phyloP scores from a whole-genome alignment of 208 protist genomes.

The Acanthamoeba sp. region DNA sequence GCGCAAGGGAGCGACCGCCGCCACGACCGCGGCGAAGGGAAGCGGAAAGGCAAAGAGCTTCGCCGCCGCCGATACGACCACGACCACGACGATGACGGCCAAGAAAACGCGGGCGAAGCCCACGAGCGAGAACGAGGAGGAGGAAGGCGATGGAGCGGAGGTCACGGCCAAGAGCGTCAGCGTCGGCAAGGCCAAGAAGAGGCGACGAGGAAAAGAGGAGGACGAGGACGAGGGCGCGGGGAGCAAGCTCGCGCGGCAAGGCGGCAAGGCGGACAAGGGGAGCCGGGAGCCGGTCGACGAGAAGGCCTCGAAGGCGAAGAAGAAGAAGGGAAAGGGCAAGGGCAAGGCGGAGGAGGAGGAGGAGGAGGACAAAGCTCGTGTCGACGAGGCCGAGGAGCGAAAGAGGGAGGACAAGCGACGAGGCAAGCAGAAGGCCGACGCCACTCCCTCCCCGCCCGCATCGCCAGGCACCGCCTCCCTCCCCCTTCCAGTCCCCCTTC shows the following conservation, averaged over 20 bases:
- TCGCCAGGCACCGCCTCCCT: not conserved
- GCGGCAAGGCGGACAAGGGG: not conserved
- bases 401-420: not conserved
- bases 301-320: not conserved
- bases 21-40: not conserved
- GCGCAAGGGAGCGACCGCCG: not conserved
- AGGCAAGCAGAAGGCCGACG: not conserved
- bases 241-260: not conserved
- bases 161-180: not conserved
- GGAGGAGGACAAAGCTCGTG: not conserved
- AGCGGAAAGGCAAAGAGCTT: not conserved
- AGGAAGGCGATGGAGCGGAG: not conserved
- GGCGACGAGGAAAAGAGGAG: not conserved
- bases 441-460: not conserved
- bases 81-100: too few relatives aligned
- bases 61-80: not conserved
- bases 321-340: not conserved
- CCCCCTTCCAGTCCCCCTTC: not conserved
- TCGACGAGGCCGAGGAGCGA: too few relatives aligned
- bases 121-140: too few relatives aligned
- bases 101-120: too few relatives aligned
- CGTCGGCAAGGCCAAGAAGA: not conserved
- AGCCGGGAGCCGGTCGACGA: not conserved
- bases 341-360: not conserved
- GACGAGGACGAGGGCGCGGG: not conserved